Conservation (phyloP, 345 rosid species). For the Trapa incisa region DNA sequence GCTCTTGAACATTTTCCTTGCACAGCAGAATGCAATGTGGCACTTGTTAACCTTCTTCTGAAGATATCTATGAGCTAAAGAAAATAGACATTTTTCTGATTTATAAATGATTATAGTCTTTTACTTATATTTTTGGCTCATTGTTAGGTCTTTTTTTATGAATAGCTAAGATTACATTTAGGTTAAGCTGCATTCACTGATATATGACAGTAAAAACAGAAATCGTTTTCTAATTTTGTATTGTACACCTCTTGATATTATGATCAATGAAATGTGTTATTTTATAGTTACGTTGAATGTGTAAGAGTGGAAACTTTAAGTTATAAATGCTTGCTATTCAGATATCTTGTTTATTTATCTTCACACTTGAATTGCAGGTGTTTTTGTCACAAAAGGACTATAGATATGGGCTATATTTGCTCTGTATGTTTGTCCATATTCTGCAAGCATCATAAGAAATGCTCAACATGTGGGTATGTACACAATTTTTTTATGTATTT, state of each 20-base stretch:
- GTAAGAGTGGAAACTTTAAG: not conserved
- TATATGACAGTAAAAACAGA: not conserved
- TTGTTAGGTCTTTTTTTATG: not conserved
- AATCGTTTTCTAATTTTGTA: no score
- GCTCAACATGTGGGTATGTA: slow-evolving; percentile 84
- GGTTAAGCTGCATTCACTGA: not conserved
- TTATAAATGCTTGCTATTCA: not conserved
- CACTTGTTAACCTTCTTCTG: not conserved
- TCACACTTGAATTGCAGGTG: slow-evolving; percentile 45
- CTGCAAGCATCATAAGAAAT: slow-evolving; percentile 86
- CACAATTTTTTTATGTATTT: not conserved
- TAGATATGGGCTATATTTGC: slow-evolving; percentile 91
- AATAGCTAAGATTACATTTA: not conserved
- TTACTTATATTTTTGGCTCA: not conserved
- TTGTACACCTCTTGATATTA: not conserved
- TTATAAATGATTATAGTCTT: not conserved
- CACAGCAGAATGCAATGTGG: not conserved
- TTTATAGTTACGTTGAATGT: not conserved
- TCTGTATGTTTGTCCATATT: slow-evolving; percentile 91
- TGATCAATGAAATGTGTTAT: not conserved
- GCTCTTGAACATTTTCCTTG: not conserved
- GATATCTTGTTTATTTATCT: not conserved
- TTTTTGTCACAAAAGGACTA: slow-evolving; percentile 88
- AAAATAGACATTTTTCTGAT: not conserved
- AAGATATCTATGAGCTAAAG: not conserved